phyloP scores from a whole-genome alignment of 1,284 basidiomycete species.

The Leccinum pachyderme region DNA sequence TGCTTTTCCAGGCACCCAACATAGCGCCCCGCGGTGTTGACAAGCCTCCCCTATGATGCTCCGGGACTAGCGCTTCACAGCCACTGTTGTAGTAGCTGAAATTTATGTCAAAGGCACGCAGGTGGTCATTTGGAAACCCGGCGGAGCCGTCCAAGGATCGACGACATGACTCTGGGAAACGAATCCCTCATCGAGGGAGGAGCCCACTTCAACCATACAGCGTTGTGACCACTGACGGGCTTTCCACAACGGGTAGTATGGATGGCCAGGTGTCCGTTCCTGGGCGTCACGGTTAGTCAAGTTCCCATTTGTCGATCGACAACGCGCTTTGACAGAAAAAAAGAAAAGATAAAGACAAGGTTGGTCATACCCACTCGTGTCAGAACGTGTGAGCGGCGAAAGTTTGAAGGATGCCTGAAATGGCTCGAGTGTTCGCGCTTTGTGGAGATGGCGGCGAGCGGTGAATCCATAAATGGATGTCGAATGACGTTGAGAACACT shows the following conservation, averaged over 20 bases:
- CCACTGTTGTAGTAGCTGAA: conserved; percentile 2
- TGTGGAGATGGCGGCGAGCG: conserved; percentile 1
- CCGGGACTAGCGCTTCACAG: conserved; percentile 7
- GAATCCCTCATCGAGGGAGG: conserved; percentile 6
- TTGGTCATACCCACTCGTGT: conserved; percentile 3
- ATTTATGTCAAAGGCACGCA: background rate
- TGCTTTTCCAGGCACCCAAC: conserved; percentile 8
- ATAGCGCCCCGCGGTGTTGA: conserved; percentile 5
- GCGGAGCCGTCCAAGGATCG: background rate
- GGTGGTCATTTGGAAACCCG: background rate
- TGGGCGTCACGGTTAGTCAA: background rate
- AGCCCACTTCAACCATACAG: background rate
- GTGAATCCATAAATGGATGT: conserved; percentile 2
- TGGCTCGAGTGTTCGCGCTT: background rate
- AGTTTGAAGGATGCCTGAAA: background rate
- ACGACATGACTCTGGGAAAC: background rate
- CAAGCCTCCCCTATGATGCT: background rate
- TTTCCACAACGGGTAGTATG: conserved; percentile 6
- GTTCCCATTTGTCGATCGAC: background rate
- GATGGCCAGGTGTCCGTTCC: background rate
- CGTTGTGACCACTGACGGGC: background rate
- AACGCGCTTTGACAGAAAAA: background rate
- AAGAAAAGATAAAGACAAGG: background rate
- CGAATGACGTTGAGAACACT: background rate
- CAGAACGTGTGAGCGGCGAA: background rate